These are phyloP conservation scores for Ilyonectria robusta DNA, from an alignment of 2,329 filamentous ascomycete genomes.

Conservation along the genomic window DNA sequence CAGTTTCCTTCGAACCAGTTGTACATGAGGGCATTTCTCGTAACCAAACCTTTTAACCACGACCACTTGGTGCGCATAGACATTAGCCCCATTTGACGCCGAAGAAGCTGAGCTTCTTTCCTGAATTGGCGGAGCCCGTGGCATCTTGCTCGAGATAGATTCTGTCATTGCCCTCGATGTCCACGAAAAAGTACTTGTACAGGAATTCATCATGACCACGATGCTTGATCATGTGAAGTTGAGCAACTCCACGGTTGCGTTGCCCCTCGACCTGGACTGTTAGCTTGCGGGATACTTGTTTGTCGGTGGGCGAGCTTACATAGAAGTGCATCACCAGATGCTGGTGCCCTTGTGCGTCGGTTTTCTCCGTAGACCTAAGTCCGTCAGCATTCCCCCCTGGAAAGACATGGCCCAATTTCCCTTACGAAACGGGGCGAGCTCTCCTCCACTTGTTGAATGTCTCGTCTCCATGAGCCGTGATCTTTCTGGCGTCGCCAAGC, in stretches of 20 bases:
- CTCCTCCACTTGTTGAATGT: constrained; percentile 86
- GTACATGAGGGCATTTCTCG: constrained; percentile 13
- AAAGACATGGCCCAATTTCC: not conserved
- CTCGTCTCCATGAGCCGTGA: constrained; percentile 85
- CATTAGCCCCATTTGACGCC: constrained; percentile 70
- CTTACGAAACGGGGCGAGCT: constrained; percentile 72
- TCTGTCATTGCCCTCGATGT: constrained; percentile 79
- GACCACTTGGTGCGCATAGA: not conserved
- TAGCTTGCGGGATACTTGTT: not conserved
- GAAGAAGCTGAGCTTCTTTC: constrained; percentile 69
- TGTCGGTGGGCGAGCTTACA: constrained; percentile 60
- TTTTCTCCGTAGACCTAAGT: constrained; percentile 75
- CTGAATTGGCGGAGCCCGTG: constrained; percentile 51
- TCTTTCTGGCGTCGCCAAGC: constrained; percentile 81
- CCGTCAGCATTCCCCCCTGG: constrained; percentile 44
- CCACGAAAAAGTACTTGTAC: constrained; percentile 85
- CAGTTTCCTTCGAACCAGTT: not conserved
- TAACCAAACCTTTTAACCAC: not conserved
- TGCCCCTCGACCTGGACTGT: constrained; percentile 79
- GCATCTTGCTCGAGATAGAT: constrained; percentile 77
- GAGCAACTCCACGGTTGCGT: constrained; percentile 78
- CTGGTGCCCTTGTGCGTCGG: constrained; percentile 81
- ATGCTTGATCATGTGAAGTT: constrained; percentile 82
- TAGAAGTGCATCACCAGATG: constrained; percentile 91
- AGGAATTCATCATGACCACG: constrained; percentile 77